These are phyloP conservation scores for Leccinum subgranulosum DNA, from an alignment of 768 basidiomycete species.

Conservation along the genomic window DNA sequence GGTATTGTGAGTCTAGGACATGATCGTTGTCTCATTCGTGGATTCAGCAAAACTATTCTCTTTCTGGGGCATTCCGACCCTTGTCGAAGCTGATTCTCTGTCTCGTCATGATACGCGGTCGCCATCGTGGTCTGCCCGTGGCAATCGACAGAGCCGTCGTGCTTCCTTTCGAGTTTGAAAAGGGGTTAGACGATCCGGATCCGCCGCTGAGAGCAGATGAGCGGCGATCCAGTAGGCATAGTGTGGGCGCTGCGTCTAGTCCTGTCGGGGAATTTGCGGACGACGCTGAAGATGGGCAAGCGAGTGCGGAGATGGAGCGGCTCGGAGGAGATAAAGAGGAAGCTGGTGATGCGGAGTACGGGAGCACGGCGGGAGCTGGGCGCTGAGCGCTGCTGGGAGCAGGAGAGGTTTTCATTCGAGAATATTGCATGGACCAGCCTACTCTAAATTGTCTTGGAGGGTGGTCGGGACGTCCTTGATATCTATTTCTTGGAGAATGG, in stretches of 20 bases:
- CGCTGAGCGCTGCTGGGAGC: background rate
- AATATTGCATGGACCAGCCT: background rate
- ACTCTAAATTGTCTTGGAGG: too few species aligned
- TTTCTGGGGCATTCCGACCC: slow-evolving; percentile 73
- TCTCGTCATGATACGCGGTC: slow-evolving; percentile 89
- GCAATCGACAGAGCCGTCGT: slow-evolving; percentile 88
- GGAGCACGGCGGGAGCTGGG: background rate
- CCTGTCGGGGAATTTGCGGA: background rate
- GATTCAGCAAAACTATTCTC: slow-evolving; percentile 70
- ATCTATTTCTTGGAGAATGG: background rate
- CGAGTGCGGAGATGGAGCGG: background rate
- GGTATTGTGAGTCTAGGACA: too few species aligned
- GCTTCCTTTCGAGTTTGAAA: slow-evolving; percentile 63
- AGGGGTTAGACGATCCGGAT: slow-evolving; percentile 16
- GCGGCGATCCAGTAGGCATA: background rate
- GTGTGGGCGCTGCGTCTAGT: background rate
- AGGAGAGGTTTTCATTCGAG: background rate
- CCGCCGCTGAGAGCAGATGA: slow-evolving; percentile 9
- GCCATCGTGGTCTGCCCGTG: slow-evolving; percentile 84
- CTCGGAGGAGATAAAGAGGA: background rate
- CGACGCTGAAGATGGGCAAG: background rate
- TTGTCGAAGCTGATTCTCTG: slow-evolving; percentile 87
- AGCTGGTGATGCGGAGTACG: background rate
- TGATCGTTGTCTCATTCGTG: background rate
- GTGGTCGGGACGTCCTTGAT: background rate